These are phyloP conservation scores for Pisolithus marmoratus DNA, from an alignment of 768 basidiomycete genomes.

Conservation along the genomic window DNA sequence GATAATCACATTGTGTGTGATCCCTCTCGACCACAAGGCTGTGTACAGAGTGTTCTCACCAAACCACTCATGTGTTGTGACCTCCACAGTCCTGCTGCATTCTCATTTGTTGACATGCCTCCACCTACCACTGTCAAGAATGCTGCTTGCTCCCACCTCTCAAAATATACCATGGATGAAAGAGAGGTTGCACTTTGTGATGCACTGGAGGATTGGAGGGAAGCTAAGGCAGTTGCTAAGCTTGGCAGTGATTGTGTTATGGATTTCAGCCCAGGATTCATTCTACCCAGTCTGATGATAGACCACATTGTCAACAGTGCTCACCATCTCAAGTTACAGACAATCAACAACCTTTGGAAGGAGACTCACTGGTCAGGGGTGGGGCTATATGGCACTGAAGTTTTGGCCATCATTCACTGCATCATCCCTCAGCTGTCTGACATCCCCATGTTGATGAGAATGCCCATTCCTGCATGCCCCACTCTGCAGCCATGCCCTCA, in stretches of 20 bases:
- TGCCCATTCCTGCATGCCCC: too few relatives aligned
- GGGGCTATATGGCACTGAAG: neutral
- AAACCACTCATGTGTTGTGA: slow-evolving; percentile 19
- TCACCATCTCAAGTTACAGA: slow-evolving; percentile 3
- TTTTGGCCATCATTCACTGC: neutral
- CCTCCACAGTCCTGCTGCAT: slow-evolving; percentile 13
- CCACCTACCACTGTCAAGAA: neutral
- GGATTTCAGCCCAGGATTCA: slow-evolving; percentile 6
- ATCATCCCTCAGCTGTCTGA: neutral
- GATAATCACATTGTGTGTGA: slow-evolving; percentile 3
- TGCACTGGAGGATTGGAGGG: slow-evolving; percentile 12
- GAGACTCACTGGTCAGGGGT: slow-evolving; percentile 17
- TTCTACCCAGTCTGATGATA: slow-evolving; percentile 12
- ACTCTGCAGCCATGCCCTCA: too few relatives aligned
- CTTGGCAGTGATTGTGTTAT: slow-evolving; percentile 3
- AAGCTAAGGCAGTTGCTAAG: neutral
- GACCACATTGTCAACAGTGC: slow-evolving; percentile 21
- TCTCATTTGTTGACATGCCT: neutral
- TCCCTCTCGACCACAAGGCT: slow-evolving; percentile 1
- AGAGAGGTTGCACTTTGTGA: neutral
- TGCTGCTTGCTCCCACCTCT: too few relatives aligned
- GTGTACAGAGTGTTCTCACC: slow-evolving; percentile 8
- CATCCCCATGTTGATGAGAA: neutral
- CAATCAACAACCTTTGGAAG: slow-evolving; percentile 11
- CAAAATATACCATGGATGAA: slow-evolving; percentile 3